Percentiles rank a stretch among this genome's conserved stretches.
Conservation (phyloP, 108 stramenopile species). For the Hondaea fermentalgiana region DNA sequence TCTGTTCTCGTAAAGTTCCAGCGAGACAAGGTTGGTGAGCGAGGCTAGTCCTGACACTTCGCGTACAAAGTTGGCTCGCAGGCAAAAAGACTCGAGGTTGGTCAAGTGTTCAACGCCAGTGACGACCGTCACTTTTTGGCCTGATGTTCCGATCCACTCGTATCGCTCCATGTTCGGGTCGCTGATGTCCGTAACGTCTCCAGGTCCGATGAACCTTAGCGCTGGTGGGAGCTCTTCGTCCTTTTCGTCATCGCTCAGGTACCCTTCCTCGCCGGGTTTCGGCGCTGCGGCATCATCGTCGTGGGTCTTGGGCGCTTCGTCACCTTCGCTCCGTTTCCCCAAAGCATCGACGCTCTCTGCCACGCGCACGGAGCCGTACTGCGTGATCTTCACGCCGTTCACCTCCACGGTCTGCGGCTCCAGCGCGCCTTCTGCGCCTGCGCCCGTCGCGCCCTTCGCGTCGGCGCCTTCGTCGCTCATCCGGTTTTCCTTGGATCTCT, state of each 20-base stretch:
- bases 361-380: neutral
- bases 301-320: neutral
- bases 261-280: neutral
- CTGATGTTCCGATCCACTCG: constrained; percentile 29
- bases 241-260: neutral
- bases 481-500: too few relatives aligned
- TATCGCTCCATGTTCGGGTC: neutral
- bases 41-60: constrained; percentile 11
- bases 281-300: neutral
- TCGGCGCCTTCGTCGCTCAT: too few relatives aligned
- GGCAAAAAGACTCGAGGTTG: constrained; percentile 9
- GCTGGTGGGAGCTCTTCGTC: constrained; percentile 18
- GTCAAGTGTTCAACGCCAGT: constrained; percentile 21
- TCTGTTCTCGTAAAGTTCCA: constrained; percentile 92
- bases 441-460: neutral
- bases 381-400: constrained; percentile 1
- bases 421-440: neutral
- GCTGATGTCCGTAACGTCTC: constrained; percentile 20
- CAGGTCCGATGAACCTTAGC: neutral
- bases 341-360: neutral
- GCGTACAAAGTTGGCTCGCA: constrained; percentile 28
- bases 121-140: constrained; percentile 34
- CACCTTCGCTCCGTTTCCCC: neutral
- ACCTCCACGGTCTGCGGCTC: neutral
- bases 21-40: neutral